phyloP scores from a whole-genome alignment of 108 stramenopile species.

The Skeletonema potamos region DNA sequence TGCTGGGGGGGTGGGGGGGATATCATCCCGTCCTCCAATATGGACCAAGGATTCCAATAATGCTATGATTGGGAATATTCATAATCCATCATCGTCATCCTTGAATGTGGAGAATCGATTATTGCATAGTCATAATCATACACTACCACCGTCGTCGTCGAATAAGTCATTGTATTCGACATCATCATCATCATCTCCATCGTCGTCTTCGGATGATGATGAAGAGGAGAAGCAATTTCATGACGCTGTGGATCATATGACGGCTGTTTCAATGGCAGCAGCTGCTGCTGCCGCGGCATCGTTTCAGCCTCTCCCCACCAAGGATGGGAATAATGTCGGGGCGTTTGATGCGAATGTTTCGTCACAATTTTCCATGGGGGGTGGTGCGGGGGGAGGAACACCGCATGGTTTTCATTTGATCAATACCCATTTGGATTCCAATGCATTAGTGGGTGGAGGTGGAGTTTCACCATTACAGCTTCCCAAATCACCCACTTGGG shows the following conservation, averaged over 20 bases:
- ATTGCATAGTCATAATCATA: constrained; percentile 13
- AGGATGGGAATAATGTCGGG: neutral
- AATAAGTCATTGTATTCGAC: neutral
- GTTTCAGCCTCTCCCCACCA: neutral
- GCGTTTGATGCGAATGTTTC: neutral
- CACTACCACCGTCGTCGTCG: constrained; percentile 1
- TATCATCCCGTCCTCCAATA: constrained; percentile 18
- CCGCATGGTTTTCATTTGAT: neutral
- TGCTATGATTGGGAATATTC: too few relatives aligned
- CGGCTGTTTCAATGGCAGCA: constrained; percentile 13
- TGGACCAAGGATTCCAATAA: neutral
- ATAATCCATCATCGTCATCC: neutral
- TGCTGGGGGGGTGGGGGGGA: constrained; percentile 21
- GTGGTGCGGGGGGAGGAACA: neutral
- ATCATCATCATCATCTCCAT: constrained; percentile 6
- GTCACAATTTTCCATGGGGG: neutral
- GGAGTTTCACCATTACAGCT: constrained; percentile 39
- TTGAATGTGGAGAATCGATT: neutral
- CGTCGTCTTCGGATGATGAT: constrained; percentile 11
- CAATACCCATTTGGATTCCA: neutral
- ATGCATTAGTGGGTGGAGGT: neutral
- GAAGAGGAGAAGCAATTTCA: constrained; percentile 12
- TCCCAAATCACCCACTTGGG: constrained; percentile 70
- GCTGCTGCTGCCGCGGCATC: constrained; percentile 12
- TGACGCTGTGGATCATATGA: constrained; percentile 9